These are phyloP conservation scores for Alternaria atra DNA, from an alignment of 2,329 filamentous ascomycete genomes.

Conservation along the genomic window DNA sequence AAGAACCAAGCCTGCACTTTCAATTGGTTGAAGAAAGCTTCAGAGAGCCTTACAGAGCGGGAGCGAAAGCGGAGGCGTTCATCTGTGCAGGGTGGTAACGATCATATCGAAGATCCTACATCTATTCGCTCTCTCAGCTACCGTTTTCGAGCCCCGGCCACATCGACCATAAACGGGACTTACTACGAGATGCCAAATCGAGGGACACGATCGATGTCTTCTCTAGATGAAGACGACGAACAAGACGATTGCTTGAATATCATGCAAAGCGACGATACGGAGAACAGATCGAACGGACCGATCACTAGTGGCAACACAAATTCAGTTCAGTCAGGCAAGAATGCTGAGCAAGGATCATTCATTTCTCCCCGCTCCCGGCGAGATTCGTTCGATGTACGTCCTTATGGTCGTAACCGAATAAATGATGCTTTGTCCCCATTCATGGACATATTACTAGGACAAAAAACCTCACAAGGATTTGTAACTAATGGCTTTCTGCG, in stretches of 20 bases:
- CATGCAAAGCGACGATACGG: background rate
- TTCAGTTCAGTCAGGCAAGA: background rate
- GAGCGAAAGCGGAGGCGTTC: slow-evolving; percentile 16
- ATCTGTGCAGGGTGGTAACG: slow-evolving; percentile 5
- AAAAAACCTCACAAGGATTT: slow-evolving; percentile 6
- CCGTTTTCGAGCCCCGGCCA: background rate
- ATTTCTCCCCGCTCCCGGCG: background rate
- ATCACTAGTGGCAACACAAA: background rate
- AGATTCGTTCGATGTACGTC: background rate
- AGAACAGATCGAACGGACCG: background rate
- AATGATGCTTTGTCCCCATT: slow-evolving; percentile 29
- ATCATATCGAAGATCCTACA: background rate
- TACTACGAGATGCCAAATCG: background rate
- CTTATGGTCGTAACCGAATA: background rate
- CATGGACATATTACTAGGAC: slow-evolving; percentile 43
- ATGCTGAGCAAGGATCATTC: background rate
- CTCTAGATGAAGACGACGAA: background rate
- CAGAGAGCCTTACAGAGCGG: slow-evolving; percentile 4
- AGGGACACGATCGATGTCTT: background rate
- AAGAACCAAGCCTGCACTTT: slow-evolving; percentile 57
- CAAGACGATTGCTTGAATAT: background rate
- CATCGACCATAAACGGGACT: background rate
- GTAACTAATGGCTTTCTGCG: slow-evolving; percentile 56
- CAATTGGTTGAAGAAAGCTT: slow-evolving; percentile 50
- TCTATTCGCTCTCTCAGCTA: slow-evolving; percentile 9